Conservation (phyloP, 768 basidiomycete species). For the Tricholoma bakamatsutake region DNA sequence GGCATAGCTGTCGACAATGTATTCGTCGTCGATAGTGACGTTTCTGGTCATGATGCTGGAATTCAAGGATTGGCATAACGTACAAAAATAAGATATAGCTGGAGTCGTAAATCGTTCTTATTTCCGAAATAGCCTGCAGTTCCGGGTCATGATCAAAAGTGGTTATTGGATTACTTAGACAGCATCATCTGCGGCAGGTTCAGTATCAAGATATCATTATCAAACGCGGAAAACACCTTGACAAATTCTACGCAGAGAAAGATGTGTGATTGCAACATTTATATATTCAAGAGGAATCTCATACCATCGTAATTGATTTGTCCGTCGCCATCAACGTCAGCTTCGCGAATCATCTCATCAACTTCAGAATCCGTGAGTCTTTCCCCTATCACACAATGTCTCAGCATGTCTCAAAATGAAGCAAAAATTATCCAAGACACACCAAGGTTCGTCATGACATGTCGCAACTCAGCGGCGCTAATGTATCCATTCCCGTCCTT, state of each 20-base stretch:
- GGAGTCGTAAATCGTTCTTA: slow-evolving; percentile 5
- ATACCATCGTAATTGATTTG: slow-evolving; percentile 83
- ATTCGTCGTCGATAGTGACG: neutral
- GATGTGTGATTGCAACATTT: slow-evolving; percentile 3
- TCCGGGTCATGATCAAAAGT: neutral
- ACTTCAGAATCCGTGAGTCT: slow-evolving; percentile 84
- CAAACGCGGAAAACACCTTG: slow-evolving; percentile 37
- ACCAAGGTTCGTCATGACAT: slow-evolving; percentile 92
- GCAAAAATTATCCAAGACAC: slow-evolving; percentile 16
- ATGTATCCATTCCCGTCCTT: slow-evolving; percentile 94
- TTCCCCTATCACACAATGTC: slow-evolving; percentile 47
- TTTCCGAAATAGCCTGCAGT: slow-evolving; percentile 2
- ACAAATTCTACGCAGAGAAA: slow-evolving; percentile 56
- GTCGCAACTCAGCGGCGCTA: slow-evolving; percentile 76
- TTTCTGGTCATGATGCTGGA: neutral
- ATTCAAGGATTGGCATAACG: slow-evolving; percentile 9
- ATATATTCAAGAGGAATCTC: slow-evolving; percentile 13
- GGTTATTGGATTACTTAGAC: slow-evolving; percentile 42
- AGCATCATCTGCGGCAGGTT: slow-evolving; percentile 58
- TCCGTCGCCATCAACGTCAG: slow-evolving; percentile 92
- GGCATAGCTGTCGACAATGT: neutral
- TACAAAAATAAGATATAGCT: slow-evolving; percentile 16
- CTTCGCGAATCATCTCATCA: slow-evolving; percentile 96
- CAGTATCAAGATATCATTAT: neutral
- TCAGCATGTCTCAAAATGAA: neutral